Evolutionary conservation across 164 flowering plant genomes (phyloP), one percentile per base, ranked within the genome.

Genomic region (Cinnamomum micranthum): DNA sequence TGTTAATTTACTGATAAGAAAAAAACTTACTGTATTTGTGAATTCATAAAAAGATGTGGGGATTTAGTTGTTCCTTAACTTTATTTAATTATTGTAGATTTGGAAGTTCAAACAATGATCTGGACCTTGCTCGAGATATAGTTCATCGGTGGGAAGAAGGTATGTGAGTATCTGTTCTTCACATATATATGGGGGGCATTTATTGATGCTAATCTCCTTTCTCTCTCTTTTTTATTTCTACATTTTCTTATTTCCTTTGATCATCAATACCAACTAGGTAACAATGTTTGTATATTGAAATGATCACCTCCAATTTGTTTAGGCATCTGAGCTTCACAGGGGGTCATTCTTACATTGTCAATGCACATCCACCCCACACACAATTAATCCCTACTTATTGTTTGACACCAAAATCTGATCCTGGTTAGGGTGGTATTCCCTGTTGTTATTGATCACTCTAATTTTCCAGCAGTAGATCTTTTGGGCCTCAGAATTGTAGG

Each of bases 91-190:
- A n/a, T 28, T 31, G 20, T 69, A 88, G 96, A 74, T 71, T 82
- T 72, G 82, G 73, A 31, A 87, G 77, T 41, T 78, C 91, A 5
- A 72, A 84, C 3, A 87, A 85, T 33, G 99, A 92, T 52, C 92
- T 92, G 15, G 91, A 89, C 77, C 90, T 92, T 28, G 98, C 94
- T n/a, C 81, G 89, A 67, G 85, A 75, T 77, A 90, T 95, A 58
- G 89, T 95, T 80, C 82, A 74, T 79, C 72, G 76, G 27, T 95
- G 99, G 99, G 93, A 90, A 50, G 86, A 89, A 90, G 99, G 99
- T 95, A 77, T 50, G 67, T 47, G 20, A 64, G 70, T 17, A 22
- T n/a, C 25, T n/a, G 2, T 63, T 63, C 25, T 22, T 20, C 35
- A 22, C 25, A 20, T 11, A 10, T n/a, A 19, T 17, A 23, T 63